Percentiles rank a stretch among this genome's conserved stretches.
These are phyloP conservation scores for Acidiella bohemica DNA, from an alignment of 495 filamentous ascomycete genomes.

Conservation along the genomic window DNA sequence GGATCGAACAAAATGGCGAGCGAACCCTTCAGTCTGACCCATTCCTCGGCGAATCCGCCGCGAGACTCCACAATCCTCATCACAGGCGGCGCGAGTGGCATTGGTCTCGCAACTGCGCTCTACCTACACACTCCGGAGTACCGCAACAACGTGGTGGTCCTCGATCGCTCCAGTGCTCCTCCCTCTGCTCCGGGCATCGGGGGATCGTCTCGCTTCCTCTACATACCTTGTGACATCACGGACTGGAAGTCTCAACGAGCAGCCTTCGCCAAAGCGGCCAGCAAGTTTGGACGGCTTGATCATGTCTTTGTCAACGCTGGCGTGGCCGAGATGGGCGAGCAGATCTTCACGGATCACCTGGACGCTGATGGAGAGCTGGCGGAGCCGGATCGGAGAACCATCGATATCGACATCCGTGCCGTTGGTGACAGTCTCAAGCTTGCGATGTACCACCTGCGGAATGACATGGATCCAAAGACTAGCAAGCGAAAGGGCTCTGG, in stretches of 20 bases:
- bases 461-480: constrained; percentile 14
- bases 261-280: constrained; percentile 22
- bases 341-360: constrained; percentile 25
- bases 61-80: constrained; percentile 26
- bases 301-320: constrained; percentile 27
- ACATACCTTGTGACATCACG: constrained; percentile 25
- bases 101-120: constrained; percentile 26
- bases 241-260: constrained; percentile 21
- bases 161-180: constrained; percentile 19
- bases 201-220: constrained; percentile 18
- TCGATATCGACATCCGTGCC: constrained; percentile 26
- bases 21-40: constrained; percentile 11
- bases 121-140: constrained; percentile 21
- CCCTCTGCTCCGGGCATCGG: constrained; percentile 13
- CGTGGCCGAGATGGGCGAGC: constrained; percentile 26
- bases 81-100: constrained; percentile 26
- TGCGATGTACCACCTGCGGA: constrained; percentile 24
- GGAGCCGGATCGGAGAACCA: constrained; percentile 22
- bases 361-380: constrained; percentile 20
- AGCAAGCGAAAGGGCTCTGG: constrained; percentile 10
- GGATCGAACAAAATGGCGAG: no score
- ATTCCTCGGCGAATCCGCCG: constrained; percentile 7
- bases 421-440: constrained; percentile 24
- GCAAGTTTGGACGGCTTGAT: constrained; percentile 24
- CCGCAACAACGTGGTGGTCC: constrained; percentile 22